A percentile compares a stretch with the other conserved stretches of the same genome.
phyloP scores from a whole-genome alignment of 2,329 filamentous ascomycete genomes.

The Taxawa tesnikishii region DNA sequence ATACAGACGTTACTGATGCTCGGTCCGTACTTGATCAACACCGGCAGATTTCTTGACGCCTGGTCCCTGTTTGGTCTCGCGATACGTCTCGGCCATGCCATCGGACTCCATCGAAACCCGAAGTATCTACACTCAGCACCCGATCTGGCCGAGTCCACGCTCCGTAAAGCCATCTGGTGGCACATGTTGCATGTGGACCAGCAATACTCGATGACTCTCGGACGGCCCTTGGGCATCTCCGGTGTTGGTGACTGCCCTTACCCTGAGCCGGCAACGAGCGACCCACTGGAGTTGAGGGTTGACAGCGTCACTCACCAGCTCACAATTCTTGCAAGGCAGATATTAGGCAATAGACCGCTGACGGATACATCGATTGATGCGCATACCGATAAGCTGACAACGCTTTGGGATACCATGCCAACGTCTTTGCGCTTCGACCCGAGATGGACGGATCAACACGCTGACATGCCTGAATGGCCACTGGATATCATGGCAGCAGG shows the following conservation, averaged over 20 bases:
- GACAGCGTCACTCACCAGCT: slow-evolving; percentile 34
- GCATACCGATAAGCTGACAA: slow-evolving; percentile 30
- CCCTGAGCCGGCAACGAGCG: slow-evolving; percentile 31
- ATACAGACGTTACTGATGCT: slow-evolving; percentile 37
- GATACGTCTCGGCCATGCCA: slow-evolving; percentile 35
- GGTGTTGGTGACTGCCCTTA: slow-evolving; percentile 36
- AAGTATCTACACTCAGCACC: slow-evolving; percentile 31
- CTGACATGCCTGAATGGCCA: slow-evolving; percentile 32
- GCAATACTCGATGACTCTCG: slow-evolving; percentile 37
- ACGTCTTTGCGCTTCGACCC: slow-evolving; percentile 33
- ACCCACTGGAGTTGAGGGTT: slow-evolving; percentile 30
- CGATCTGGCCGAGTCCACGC: slow-evolving; percentile 27
- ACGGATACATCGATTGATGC: slow-evolving; percentile 32
- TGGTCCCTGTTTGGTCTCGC: slow-evolving; percentile 38
- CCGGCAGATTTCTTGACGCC: slow-evolving; percentile 36
- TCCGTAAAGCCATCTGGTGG: slow-evolving; percentile 37
- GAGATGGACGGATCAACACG: slow-evolving; percentile 27
- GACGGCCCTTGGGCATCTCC: slow-evolving; percentile 36
- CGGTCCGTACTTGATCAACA: slow-evolving; percentile 36
- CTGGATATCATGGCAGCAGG: slow-evolving; percentile 32
- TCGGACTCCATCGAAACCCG: slow-evolving; percentile 37
- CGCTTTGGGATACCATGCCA: slow-evolving; percentile 34
- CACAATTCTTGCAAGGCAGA: slow-evolving; percentile 34
- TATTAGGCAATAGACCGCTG: slow-evolving; percentile 30
- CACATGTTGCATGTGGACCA: slow-evolving; percentile 41